A percentile compares a stretch with the other conserved stretches of the same genome.
These are phyloP conservation scores for Cryptomeria japonica DNA, from an alignment of 75 land plant genomes.

Conservation along the genomic window DNA sequence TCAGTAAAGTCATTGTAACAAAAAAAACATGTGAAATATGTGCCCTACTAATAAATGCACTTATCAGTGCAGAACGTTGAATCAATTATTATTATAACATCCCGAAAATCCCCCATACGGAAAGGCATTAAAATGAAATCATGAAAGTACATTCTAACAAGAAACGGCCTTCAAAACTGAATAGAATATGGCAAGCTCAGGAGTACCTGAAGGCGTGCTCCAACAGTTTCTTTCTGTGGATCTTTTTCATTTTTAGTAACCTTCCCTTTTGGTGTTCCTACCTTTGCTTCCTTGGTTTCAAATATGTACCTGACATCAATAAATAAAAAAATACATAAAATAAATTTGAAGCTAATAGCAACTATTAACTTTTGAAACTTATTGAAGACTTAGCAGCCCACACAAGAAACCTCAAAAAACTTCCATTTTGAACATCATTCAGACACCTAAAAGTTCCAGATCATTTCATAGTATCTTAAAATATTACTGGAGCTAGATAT, in stretches of 20 bases:
- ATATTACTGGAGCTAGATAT: neutral
- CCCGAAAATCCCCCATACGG: neutral
- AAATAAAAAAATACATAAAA: neutral
- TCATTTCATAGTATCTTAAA: neutral
- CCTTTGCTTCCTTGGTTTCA: conserved; percentile 73
- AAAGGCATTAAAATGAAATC: neutral
- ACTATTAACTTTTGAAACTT: neutral
- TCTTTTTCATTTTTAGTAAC: conserved; percentile 23
- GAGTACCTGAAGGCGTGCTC: conserved; percentile 79
- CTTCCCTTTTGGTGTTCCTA: conserved; percentile 27
- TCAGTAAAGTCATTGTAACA: neutral
- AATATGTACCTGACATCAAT: conserved; percentile 64
- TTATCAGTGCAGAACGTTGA: neutral
- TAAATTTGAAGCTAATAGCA: neutral
- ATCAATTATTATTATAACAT: no score
- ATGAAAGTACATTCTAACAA: neutral
- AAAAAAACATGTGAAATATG: neutral
- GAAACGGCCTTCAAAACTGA: neutral
- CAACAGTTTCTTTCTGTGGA: conserved; percentile 29
- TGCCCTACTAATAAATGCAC: neutral
- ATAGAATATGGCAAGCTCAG: neutral
- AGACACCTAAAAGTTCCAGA: neutral
- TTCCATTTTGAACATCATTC: neutral
- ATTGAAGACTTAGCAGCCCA: neutral
- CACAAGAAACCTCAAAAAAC: neutral